Evolutionary conservation across 139 green algal genomes (phyloP).

Genomic region (Raphidocelis subcapitata): DNA sequence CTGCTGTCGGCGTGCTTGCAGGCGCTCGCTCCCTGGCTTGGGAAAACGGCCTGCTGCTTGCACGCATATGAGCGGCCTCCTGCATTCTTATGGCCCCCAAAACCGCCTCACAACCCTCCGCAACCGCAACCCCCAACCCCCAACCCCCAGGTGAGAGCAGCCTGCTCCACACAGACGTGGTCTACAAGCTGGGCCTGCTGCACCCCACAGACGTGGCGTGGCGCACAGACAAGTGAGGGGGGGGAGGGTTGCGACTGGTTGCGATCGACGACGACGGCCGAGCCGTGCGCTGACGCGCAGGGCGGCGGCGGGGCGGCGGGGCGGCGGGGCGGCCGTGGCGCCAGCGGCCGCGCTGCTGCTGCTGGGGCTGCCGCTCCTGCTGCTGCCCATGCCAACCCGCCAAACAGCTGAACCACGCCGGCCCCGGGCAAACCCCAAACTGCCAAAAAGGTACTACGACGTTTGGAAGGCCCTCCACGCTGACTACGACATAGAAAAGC

Average conservation of each 20-base stretch:
- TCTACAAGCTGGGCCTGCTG: slow-evolving; percentile 42
- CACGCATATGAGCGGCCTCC: no score
- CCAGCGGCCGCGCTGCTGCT: not conserved
- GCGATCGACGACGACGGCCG: not conserved
- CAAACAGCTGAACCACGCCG: not conserved
- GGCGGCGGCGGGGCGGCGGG: not conserved
- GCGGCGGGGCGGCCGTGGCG: not conserved
- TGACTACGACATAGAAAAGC: slow-evolving; percentile 39
- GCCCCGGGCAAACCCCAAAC: not conserved
- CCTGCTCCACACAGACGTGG: slow-evolving; percentile 33
- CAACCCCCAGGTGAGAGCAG: no score
- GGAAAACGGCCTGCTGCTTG: no score
- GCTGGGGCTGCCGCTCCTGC: not conserved
- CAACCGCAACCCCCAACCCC: no score
- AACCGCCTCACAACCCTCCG: no score
- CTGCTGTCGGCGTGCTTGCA: no score
- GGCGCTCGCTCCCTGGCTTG: no score
- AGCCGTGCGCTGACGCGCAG: not conserved
- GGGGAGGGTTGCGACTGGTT: not conserved
- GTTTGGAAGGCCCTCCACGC: slow-evolving; percentile 31
- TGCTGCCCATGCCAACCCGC: not conserved
- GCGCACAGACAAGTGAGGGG: slow-evolving; percentile 30
- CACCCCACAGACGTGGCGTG: slow-evolving; percentile 32
- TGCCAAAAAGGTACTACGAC: slow-evolving; percentile 10
- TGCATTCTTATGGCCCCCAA: no score